A percentile compares a stretch with the other conserved stretches of the same genome.
Evolutionary conservation across 2,329 filamentous ascomycete species (phyloP).

Genomic region (Hysterium pulicare): DNA sequence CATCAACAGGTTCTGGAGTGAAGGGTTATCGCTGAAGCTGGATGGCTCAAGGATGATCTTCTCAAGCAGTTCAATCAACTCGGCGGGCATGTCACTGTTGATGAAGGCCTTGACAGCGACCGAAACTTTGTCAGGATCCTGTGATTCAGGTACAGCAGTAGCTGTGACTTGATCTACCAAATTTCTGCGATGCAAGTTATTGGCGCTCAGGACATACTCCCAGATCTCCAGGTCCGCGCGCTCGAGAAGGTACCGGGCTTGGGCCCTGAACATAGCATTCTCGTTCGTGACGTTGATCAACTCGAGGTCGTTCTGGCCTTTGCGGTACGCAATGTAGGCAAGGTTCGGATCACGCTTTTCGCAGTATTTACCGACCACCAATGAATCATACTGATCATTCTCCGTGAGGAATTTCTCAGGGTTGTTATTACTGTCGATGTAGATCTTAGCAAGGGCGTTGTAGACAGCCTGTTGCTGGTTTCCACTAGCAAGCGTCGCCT

Average conservation of each 20-base stretch:
- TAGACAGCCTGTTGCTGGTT: constrained; percentile 96
- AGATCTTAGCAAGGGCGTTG: constrained; percentile 98
- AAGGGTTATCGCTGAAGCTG: constrained; percentile 95
- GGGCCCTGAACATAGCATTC: constrained; percentile 99
- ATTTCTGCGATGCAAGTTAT: constrained; percentile 91
- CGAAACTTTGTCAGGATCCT: constrained; percentile 90
- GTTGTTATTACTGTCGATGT: constrained; percentile 98
- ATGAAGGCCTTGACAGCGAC: constrained; percentile 93
- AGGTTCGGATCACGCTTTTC: constrained; percentile 97
- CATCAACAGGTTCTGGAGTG: constrained; percentile 92
- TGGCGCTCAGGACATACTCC: constrained; percentile 89
- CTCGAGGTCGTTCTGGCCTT: constrained; percentile 96
- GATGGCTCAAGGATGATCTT: constrained; percentile 99
- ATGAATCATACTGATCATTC: constrained; percentile 92
- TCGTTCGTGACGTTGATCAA: constrained; percentile 98
- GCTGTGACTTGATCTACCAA: constrained; percentile 95
- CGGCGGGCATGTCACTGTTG: constrained; percentile 81
- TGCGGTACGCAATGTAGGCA: constrained; percentile 90
- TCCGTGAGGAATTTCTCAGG: constrained; percentile 96
- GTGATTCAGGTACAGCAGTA: constrained; percentile 89
- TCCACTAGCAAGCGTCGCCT: constrained; percentile 81
- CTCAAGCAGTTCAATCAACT: constrained; percentile 95
- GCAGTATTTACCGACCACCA: constrained; percentile 94
- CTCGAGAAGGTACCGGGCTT: constrained; percentile 90
- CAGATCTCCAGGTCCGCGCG: constrained; percentile 87